These are phyloP conservation scores for Fusarium pininemorale DNA, from an alignment of 2,329 filamentous ascomycete genomes.

Conservation along the genomic window DNA sequence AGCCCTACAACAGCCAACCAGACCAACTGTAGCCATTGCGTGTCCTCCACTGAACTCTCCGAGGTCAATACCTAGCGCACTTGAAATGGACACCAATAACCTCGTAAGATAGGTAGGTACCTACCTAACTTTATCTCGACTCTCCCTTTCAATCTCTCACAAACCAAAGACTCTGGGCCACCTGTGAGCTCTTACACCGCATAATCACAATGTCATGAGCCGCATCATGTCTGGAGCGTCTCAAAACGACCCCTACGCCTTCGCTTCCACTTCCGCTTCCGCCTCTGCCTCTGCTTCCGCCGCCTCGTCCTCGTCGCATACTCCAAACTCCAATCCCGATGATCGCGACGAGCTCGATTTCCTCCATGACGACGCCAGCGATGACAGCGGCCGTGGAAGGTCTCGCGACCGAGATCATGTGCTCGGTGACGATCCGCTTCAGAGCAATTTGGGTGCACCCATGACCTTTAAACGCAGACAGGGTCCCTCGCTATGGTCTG, in stretches of 20 bases:
- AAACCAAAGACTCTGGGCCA: slow-evolving; percentile 15
- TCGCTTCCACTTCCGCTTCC: slow-evolving; percentile 50
- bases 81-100: background rate
- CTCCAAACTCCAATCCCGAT: slow-evolving; percentile 45
- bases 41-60: slow-evolving; percentile 9
- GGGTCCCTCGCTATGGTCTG: slow-evolving; percentile 59
- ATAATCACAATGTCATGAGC: slow-evolving; percentile 52
- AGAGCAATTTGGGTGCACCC: slow-evolving; percentile 58
- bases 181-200: slow-evolving; percentile 30
- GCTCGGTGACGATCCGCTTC: slow-evolving; percentile 66
- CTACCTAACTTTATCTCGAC: background rate
- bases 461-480: slow-evolving; percentile 79
- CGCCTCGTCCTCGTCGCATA: slow-evolving; percentile 44
- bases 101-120: background rate
- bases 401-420: slow-evolving; percentile 42
- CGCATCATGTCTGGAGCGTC: slow-evolving; percentile 54
- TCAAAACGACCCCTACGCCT: slow-evolving; percentile 47
- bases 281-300: slow-evolving; percentile 41
- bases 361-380: slow-evolving; percentile 46
- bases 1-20: slow-evolving; percentile 3
- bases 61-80: background rate
- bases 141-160: background rate
- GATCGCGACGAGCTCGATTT: slow-evolving; percentile 59
- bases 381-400: slow-evolving; percentile 29
- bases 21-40: slow-evolving; percentile 1